Evolutionary conservation across 306 rosid species (phyloP), one percentile per base, ranked within the genome.

Genomic region (Quercus engelmannii): DNA sequence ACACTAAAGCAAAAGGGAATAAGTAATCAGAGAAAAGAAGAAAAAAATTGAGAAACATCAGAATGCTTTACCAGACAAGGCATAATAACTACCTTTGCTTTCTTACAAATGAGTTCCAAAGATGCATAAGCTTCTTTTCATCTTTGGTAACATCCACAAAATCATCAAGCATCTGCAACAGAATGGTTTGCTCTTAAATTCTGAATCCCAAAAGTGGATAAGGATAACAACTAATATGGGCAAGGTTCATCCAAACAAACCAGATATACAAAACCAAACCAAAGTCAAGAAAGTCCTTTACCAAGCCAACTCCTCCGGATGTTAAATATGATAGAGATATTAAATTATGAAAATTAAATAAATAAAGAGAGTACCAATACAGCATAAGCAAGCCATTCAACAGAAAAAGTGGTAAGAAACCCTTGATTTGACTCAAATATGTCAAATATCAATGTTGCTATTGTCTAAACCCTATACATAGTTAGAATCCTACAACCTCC

Each of bases 111-210:
- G 97, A 90, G 84, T 95, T 95, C 99, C 99, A 95, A 80, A 95
- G 97, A 86, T 95, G 98, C 99, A 95, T 95, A 69, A 95, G 90
- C 80, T 92, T 89, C 83, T 95, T 95, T 87, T 95, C 99, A 78
- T 90, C 92, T 88, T 90, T 91, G 83, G 91, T 87, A 84, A 95
- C 99, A 86, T 95, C 99, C 82, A 95, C 99, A 86, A 95, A 95
- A 89, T 95, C 99, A 77, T 95, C 99, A 70, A 95, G 99, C 99
- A 95, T 95, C 99, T 95, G 93, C 84, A 85, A 82, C 77, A 78
- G 74, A 70, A 82, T 49, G 79, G 69, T 67, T 77, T 57, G 46
- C 52, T 80, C 74, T 86, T 85, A 80, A 71, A 71, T 69, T 78
- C 72, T 14, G 4, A 62, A 71, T 21, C 69, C 41, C 3, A 25